phyloP scores from a whole-genome alignment of 176 grass and related monocot genomes.

The Avena insularis region DNA sequence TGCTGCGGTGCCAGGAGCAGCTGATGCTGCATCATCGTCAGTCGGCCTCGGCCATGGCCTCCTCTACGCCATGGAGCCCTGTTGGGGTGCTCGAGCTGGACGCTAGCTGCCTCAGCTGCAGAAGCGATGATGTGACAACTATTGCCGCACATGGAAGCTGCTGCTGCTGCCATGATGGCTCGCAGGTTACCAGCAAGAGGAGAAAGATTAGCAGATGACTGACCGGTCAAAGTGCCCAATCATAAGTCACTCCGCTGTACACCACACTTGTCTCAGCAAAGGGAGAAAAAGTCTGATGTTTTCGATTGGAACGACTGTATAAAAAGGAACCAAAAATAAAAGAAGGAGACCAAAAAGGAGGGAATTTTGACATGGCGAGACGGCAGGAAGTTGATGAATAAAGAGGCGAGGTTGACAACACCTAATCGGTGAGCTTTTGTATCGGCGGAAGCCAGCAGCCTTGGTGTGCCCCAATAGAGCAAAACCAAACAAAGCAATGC shows the following conservation, averaged over 20 bases:
- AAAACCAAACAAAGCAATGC: conserved; percentile 19
- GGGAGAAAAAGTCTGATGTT: conserved; percentile 29
- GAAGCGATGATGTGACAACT: conserved; percentile 50
- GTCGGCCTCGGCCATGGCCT: neutral
- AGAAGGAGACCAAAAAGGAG: conserved; percentile 29
- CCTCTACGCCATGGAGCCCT: conserved; percentile 64
- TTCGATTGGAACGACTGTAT: conserved; percentile 25
- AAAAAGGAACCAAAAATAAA: conserved; percentile 31
- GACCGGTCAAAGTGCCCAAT: conserved; percentile 43
- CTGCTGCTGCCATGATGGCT: neutral
- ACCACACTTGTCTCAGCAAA: conserved; percentile 34
- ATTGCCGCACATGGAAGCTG: conserved; percentile 58
- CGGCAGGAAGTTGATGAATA: conserved; percentile 49
- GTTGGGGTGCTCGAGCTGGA: conserved; percentile 79
- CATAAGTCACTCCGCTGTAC: conserved; percentile 23
- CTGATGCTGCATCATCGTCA: conserved; percentile 40
- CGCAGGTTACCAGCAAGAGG: conserved; percentile 68
- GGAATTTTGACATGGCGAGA: conserved; percentile 46
- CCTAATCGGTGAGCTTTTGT: conserved; percentile 39
- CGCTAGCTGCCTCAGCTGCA: conserved; percentile 83
- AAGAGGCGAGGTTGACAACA: conserved; percentile 50
- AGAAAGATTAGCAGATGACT: conserved; percentile 70
- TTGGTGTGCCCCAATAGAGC: conserved; percentile 44
- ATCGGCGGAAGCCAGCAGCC: neutral
- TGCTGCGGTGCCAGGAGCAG: conserved; percentile 60